Conservation (phyloP, 2,329 filamentous ascomycete genomes). For the Diaporthe longicolla region DNA sequence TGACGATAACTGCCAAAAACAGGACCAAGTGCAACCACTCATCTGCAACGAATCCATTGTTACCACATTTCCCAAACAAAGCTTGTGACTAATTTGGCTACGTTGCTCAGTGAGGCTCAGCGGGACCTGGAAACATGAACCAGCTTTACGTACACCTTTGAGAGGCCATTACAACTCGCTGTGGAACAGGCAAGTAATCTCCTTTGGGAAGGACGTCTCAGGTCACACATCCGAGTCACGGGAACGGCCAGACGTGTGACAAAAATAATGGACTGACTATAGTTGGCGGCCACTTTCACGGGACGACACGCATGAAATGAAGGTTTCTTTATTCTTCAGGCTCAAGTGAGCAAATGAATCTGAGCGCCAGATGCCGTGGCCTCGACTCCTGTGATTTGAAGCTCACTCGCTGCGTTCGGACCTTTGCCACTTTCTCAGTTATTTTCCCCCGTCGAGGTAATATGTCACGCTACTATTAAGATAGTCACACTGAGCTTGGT, state of each 20-base stretch:
- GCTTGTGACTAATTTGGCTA: neutral
- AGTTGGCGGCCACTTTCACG: neutral
- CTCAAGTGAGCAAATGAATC: neutral
- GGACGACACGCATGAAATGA: too few relatives aligned
- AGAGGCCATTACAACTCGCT: neutral
- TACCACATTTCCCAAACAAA: too few relatives aligned
- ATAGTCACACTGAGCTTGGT: conserved; percentile 7
- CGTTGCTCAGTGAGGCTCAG: neutral
- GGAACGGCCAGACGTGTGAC: too few relatives aligned
- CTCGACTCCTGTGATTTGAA: too few relatives aligned
- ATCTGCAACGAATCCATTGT: neutral
- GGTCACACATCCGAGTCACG: neutral
- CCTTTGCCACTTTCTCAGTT: neutral
- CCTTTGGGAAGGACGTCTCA: too few relatives aligned
- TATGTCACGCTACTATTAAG: conserved; percentile 6
- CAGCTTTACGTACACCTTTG: too few relatives aligned
- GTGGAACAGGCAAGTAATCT: neutral
- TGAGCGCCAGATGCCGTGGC: neutral
- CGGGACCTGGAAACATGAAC: neutral
- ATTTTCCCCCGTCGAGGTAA: neutral
- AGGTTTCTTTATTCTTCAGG: neutral
- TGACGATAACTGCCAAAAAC: neutral
- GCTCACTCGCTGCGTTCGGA: neutral
- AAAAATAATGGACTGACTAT: neutral
- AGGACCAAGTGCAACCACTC: neutral